Percentiles rank a stretch among this genome's conserved stretches.
Conservation (phyloP, 2,329 filamentous ascomycete genomes). For the Nakataea oryzae region DNA sequence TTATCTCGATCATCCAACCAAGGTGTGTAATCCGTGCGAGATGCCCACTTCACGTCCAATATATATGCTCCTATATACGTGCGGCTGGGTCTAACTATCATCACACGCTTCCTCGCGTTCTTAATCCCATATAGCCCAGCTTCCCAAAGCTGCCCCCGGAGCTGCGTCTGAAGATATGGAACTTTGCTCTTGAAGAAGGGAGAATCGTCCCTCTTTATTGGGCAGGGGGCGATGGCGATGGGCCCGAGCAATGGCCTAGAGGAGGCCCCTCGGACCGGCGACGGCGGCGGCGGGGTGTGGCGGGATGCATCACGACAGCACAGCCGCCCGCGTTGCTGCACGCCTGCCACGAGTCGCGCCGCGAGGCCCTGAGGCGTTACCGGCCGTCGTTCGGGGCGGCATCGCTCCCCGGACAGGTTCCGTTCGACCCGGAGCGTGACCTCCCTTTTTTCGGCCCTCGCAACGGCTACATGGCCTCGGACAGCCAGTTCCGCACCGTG, state of each 20-base stretch:
- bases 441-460: conserved; percentile 37
- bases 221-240: neutral
- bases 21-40: no score
- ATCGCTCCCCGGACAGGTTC: conserved; percentile 27
- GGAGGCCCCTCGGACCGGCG: neutral
- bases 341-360: conserved; percentile 33
- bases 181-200: conserved; percentile 27
- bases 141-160: conserved; percentile 34
- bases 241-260: neutral
- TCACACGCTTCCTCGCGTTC: no score
- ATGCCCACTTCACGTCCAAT: no score
- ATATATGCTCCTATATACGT: neutral
- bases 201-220: conserved; percentile 33
- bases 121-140: conserved; percentile 19
- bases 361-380: conserved; percentile 30
- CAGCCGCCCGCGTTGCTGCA: conserved; percentile 32
- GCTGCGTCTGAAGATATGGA: conserved; percentile 37
- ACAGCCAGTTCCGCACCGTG: conserved; percentile 32
- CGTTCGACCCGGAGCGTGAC: conserved; percentile 29
- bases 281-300: neutral
- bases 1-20: no score
- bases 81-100: neutral
- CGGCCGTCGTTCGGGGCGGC: conserved; percentile 29
- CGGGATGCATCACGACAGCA: conserved; percentile 30
- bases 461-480: conserved; percentile 32